Evolutionary conservation across 768 basidiomycete genomes (phyloP), one percentile per base, ranked within the genome.

Genomic region (Lactarius psammicola): DNA sequence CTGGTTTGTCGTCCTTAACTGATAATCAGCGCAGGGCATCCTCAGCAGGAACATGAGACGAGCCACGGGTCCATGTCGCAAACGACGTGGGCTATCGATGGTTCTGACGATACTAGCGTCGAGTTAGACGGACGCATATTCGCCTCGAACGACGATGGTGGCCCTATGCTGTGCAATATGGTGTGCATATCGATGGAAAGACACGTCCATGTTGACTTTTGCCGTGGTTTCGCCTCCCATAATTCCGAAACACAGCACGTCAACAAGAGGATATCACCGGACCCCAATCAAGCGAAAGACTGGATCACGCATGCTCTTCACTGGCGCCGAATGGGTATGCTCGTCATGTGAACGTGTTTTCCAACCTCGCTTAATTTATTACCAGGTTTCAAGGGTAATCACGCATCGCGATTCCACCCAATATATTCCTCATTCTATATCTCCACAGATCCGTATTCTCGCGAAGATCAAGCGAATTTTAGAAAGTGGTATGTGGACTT

Each of bases 121-220:
- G 87, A 87, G 67, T 75, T 86, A 2, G 79, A 82, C 63, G 85
- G 86, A 2, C 80, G 79, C 59, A 82, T 79, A 63, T 87, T 85
- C 69, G 81, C 79, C 15, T 68, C 80, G 0, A 78, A 79, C 28
- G 84, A 85, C 59, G 81, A 84, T 40, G 84, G 86, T 3, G 84
- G 84, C 0, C 85, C 85, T 0, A 83, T 86, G 82, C 78, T 87
- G 76, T 86, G 86, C 69, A 85, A 78, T 56, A 75, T 85, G n/a
- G 71, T 84, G 31, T 87, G 84, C 68, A 76, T 78, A 1, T 74
- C 80, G 18, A 76, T 86, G 75, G 86, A 85, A 1, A 73, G 86
- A 15, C 86, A 87, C 59, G 75, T 76, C 0, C 86, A 87, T 69
- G 73, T 87, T 34, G 84, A 82, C 67, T 81, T 80, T 63, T 87